phyloP scores from a whole-genome alignment of 148 eudicot genomes.

The Dianthus caryophyllus region DNA sequence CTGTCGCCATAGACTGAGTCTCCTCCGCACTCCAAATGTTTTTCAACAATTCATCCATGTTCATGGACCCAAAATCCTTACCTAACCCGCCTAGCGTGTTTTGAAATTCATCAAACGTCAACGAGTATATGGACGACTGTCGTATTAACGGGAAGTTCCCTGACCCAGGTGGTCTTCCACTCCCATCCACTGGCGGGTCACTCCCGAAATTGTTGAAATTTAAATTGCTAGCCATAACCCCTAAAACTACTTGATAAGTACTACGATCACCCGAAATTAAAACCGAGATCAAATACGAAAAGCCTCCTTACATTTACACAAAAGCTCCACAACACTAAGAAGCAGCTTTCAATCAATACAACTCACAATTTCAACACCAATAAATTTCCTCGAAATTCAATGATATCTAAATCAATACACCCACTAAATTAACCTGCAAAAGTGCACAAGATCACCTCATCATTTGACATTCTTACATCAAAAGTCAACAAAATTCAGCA shows the following conservation, averaged over 20 bases:
- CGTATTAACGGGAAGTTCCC: slow-evolving; percentile 48
- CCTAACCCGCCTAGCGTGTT: slow-evolving; percentile 58
- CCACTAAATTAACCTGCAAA: background rate
- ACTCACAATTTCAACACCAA: background rate
- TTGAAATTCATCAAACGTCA: slow-evolving; percentile 92
- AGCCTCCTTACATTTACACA: background rate
- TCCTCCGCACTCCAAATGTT: slow-evolving; percentile 92
- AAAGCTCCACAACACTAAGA: background rate
- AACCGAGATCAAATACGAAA: background rate
- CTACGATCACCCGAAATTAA: background rate
- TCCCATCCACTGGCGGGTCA: slow-evolving; percentile 45
- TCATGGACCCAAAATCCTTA: slow-evolving; percentile 96
- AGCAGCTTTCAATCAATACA: slow-evolving; percentile 1
- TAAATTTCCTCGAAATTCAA: background rate
- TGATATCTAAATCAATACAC: background rate
- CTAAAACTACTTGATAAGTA: background rate
- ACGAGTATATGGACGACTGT: slow-evolving; percentile 65
- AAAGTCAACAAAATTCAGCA: background rate
- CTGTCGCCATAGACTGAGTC: slow-evolving; percentile 44
- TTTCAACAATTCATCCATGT: slow-evolving; percentile 90
- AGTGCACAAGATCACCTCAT: background rate
- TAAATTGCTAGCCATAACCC: slow-evolving; percentile 41
- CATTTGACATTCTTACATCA: background rate
- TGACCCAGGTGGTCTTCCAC: slow-evolving; percentile 33
- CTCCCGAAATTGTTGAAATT: slow-evolving; percentile 62